Conservation (phyloP, 1,284 basidiomycete genomes). For the Gastroboletus turbinatus region DNA sequence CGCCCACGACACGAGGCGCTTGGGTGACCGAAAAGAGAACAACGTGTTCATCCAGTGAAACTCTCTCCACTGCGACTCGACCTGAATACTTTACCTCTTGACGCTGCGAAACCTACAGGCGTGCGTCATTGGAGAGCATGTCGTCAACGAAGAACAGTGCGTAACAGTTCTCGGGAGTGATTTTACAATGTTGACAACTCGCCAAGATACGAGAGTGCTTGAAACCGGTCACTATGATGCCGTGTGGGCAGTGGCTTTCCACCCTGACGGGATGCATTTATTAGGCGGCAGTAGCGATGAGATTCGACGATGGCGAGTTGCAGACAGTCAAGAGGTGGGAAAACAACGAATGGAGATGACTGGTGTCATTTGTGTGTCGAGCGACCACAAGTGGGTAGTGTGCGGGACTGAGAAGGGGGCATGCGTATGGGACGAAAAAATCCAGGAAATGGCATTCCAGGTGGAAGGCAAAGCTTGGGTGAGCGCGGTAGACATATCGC, state of each 20-base stretch:
- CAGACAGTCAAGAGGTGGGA: background rate
- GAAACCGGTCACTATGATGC: background rate
- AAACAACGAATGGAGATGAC: background rate
- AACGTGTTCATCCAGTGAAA: too few relatives aligned
- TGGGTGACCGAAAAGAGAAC: too few relatives aligned
- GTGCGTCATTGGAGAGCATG: background rate
- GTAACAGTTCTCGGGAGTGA: background rate
- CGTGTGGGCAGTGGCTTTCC: background rate
- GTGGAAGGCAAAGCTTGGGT: rapidly evolving
- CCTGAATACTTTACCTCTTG: too few relatives aligned
- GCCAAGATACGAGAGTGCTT: background rate
- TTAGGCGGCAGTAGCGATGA: background rate
- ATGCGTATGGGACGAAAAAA: background rate
- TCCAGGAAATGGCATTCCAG: background rate
- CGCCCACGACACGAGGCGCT: background rate
- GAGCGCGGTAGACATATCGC: background rate
- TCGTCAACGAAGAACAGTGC: background rate
- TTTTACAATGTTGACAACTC: background rate
- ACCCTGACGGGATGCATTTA: background rate
- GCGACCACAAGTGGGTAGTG: background rate
- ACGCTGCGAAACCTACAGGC: background rate
- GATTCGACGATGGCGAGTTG: background rate
- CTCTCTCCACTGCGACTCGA: too few relatives aligned
- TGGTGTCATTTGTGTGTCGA: background rate
- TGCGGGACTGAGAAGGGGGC: background rate